Evolutionary conservation across 2,329 filamentous ascomycete species (phyloP), one percentile per base, ranked within the genome.

Genomic region (Trichoderma simmonsii): DNA sequence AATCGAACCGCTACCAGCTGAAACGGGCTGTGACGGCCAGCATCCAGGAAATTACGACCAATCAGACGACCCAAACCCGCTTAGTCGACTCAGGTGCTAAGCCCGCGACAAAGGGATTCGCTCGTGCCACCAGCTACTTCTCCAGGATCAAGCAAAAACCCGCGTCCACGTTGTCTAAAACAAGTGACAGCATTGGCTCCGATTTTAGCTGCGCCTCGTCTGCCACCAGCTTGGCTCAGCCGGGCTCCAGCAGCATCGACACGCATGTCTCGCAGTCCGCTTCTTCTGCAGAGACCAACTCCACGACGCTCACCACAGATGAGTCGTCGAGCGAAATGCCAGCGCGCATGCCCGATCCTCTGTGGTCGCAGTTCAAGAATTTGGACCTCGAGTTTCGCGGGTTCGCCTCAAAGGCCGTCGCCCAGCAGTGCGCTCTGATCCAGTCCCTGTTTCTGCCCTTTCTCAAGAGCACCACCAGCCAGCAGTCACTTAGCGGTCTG

Each of bases 361-460:
- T 89, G 26, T 89, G 86, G 86, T 84, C 84, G 6, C 81, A 82
- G 4, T 90, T 90, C 79, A 87, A 86, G 74, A 83, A 83, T 14
- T 81, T 90, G 26, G 87, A 90, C 60, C 77, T 83, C n/a, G 82
- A 84, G 39, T 78, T 79, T 36, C 79, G 77, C 81, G 85, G 81
- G 74, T 97, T 97, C 76, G 87, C 91, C 74, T 85, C 89, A 72
- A 97, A 94, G 81, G 89, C 91, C 39, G 92, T 84, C 9, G 85
- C 91, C 1, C 85, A 94, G 75, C 94, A 94, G 78, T 92, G 93
- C 74, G 91, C 90, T 74, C 87, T 95, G 60, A 87, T 97, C 71
- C 90, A 94, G 43, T 86, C 86, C 8, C 86, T 88, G 1, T 85
- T 97, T 4, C 81, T 97, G 21, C 93, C 94, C 0, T 97, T 97